Base-by-base conservation (phyloP, 495 filamentous ascomycete genomes). In the Podospora didyma region DNA sequence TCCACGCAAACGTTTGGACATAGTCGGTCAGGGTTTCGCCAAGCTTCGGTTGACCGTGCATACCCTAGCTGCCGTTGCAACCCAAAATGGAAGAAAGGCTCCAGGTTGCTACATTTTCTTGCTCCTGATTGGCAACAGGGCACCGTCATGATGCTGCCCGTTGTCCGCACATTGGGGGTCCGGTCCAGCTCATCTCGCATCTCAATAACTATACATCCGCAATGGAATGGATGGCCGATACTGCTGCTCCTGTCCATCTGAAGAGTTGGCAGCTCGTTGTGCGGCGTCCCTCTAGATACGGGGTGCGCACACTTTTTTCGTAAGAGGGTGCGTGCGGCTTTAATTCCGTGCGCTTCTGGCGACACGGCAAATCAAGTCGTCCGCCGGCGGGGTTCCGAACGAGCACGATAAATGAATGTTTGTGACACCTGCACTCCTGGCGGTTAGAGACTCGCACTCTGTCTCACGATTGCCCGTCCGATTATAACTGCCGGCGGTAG, bases 401-500 rank as follows among this genome's bases (percentile, higher is more conserved):
- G 21, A 22, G 3, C 19, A 3, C 45, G 11, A 31, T 31, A 31
- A 9, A 31, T 31, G 26, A 31, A 31, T 31, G 19, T n/a, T 19
- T 17, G 49, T 37, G 23, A 35, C 49, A 51, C 49, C 49, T 51
- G 49, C 48, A 51, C 21, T 51, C 49, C 49, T 51, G 49, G 49
- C 49, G 49, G 49, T 51, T 51, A 51, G 49, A 51, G n/a, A 51
- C 35, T 12, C 21, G 22, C 16, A 1, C 9, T 24, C 19, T 49
- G 17, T 4, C 20, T 26, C 46, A 14, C 49, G 9, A 31, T 31
- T 31, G 26, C 26, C 9, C 26, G 26, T 31, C 3, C 3, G 9
- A 31, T 3, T 31, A 9, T 9, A 31, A 31, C 26, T 31, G 9
- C 26, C 26, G 26, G 9, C 26, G 26, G 26, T 31, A 3, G 26